Evolutionary conservation across 2,329 filamentous ascomycete genomes (phyloP).

Genomic region (Aspergillus costaricaensis): DNA sequence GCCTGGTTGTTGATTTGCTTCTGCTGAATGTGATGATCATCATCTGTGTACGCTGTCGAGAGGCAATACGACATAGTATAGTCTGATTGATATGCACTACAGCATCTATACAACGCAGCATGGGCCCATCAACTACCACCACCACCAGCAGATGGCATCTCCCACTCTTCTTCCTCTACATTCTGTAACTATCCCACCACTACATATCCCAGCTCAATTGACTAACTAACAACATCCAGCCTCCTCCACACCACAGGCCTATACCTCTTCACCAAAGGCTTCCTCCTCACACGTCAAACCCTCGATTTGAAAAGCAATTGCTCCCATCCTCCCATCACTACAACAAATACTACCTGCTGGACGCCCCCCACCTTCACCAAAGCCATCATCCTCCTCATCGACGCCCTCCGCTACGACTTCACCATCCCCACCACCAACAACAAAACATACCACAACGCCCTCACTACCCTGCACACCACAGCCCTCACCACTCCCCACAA

Average conservation of each 20-base stretch:
- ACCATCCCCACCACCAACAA: constrained; percentile 63
- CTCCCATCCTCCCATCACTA: neutral
- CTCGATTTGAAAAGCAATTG: constrained; percentile 52
- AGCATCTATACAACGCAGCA: neutral
- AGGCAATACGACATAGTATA: too few relatives aligned
- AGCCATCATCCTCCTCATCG: constrained; percentile 84
- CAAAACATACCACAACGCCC: constrained; percentile 76
- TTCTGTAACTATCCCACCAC: neutral
- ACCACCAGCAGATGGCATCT: neutral
- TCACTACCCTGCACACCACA: constrained; percentile 82
- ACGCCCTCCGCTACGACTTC: constrained; percentile 95
- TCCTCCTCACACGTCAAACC: constrained; percentile 82
- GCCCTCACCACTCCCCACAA: constrained; percentile 71
- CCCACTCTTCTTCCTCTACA: constrained; percentile 1
- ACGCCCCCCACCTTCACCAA: constrained; percentile 90
- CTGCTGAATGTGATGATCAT: too few relatives aligned
- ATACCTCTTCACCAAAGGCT: constrained; percentile 83
- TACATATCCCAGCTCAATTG: neutral
- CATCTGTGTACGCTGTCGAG: too few relatives aligned
- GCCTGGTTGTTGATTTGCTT: too few relatives aligned
- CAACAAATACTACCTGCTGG: constrained; percentile 72
- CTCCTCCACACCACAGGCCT: neutral
- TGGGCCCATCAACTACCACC: neutral
- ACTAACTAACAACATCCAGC: neutral
- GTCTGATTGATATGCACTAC: too few relatives aligned